phyloP scores from a whole-genome alignment of 176 grass and related monocot species.

The Melocanna baccifera region DNA sequence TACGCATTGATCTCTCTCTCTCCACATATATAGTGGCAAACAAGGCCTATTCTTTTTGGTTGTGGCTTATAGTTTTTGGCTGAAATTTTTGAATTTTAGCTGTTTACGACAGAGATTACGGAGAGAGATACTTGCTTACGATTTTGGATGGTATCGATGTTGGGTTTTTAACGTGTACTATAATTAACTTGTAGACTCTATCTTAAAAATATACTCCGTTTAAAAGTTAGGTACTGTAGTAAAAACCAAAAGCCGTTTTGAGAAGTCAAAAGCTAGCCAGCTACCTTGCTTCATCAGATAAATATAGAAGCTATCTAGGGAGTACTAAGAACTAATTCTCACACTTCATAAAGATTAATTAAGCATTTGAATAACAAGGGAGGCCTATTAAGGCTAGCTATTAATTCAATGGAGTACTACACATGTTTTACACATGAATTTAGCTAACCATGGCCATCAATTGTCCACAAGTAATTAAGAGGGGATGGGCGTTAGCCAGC shows the following conservation, averaged over 20 bases:
- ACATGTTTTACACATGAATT: conserved; percentile 45
- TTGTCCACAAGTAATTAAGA: conserved; percentile 23
- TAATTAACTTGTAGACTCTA: too few relatives aligned
- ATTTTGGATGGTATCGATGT: too few relatives aligned
- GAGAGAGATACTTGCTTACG: too few relatives aligned
- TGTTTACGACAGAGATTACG: too few relatives aligned
- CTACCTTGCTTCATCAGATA: neutral
- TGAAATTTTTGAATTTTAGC: too few relatives aligned
- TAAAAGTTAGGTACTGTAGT: too few relatives aligned
- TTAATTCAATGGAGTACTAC: neutral
- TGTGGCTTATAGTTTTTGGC: too few relatives aligned
- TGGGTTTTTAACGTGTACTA: too few relatives aligned
- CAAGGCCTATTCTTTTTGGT: too few relatives aligned
- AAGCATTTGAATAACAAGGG: neutral
- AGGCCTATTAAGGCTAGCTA: conserved; percentile 28
- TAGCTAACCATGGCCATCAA: neutral
- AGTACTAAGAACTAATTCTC: too few relatives aligned
- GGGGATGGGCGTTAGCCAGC: conserved; percentile 21
- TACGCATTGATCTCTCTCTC: neutral
- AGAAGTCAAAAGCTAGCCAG: neutral
- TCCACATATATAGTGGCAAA: conserved; percentile 1
- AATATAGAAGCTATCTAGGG: neutral
- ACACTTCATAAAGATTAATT: neutral
- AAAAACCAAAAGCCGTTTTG: too few relatives aligned
- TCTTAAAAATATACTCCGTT: too few relatives aligned